These are phyloP conservation scores for Hawksworthiomyces lignivorus DNA, from an alignment of 2,329 filamentous ascomycete species.

Conservation along the genomic window DNA sequence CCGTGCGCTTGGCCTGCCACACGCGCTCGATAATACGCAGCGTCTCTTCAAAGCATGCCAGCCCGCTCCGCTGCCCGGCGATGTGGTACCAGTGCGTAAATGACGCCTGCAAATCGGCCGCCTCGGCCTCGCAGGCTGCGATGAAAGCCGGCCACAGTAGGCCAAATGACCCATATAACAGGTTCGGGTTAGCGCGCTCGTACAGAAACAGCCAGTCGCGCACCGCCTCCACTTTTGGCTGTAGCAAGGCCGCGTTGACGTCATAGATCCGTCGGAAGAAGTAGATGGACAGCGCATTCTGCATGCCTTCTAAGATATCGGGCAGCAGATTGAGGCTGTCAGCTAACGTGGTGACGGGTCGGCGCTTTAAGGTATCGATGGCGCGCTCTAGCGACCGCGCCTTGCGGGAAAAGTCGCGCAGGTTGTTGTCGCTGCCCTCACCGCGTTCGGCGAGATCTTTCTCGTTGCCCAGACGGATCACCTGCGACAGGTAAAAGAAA, in stretches of 20 bases:
- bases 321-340: slow-evolving; percentile 15
- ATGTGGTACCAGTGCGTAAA: slow-evolving; percentile 27
- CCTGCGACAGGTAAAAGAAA: slow-evolving; percentile 25
- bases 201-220: slow-evolving; percentile 24
- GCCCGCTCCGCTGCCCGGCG: slow-evolving; percentile 21
- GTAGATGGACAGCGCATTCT: slow-evolving; percentile 28
- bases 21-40: slow-evolving; percentile 19
- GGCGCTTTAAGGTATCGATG: slow-evolving; percentile 17
- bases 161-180: slow-evolving; percentile 22
- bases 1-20: slow-evolving; percentile 22
- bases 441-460: slow-evolving; percentile 23
- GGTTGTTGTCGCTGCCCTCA: slow-evolving; percentile 7
- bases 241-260: slow-evolving; percentile 26
- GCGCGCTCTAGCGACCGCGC: slow-evolving; percentile 26
- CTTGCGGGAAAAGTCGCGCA: slow-evolving; percentile 24
- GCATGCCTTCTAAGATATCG: slow-evolving; percentile 26
- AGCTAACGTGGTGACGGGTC: slow-evolving; percentile 1
- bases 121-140: slow-evolving; percentile 29
- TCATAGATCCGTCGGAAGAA: slow-evolving; percentile 33
- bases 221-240: slow-evolving; percentile 24
- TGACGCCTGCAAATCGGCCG: slow-evolving; percentile 20
- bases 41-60: slow-evolving; percentile 24
- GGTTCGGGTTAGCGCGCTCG: slow-evolving; percentile 18
- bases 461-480: slow-evolving; percentile 29
- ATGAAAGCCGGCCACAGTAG: slow-evolving; percentile 32